Base-by-base conservation (phyloP, 148 eudicot genomes). In the Rhododendron henanense region DNA sequence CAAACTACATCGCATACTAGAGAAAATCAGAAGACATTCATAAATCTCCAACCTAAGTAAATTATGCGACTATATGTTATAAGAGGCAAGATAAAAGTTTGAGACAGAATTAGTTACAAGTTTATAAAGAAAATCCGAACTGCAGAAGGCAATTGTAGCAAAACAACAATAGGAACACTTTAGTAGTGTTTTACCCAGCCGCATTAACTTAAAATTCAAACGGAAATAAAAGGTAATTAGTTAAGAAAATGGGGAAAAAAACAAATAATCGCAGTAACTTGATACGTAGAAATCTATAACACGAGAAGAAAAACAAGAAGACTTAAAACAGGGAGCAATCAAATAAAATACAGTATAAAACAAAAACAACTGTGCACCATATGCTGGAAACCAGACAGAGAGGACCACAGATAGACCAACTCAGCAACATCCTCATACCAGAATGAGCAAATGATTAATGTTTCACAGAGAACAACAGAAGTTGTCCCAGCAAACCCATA, bases 1-100 rank as follows among this genome's bases (percentile, higher is more conserved):
- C 98, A 94, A 90, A 94, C 98, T 95, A 88, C 86, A 90, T 25
- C 4, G 35, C 47, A 76, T 44, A 83, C 4, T 28, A 78, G 57
- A 57, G 41, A 84, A 84, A 7, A 28, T 47, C 35, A 84, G 71
- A 50, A 37, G 50, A 23, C 35, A 84, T 47, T 63, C 48, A 31
- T 3, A n/a, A 31, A 45, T 69, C 59, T 71, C 61, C 59, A 83
- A 81, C 41, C 78, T 48, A 83, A 23, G 59, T 15, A 47, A n/a
- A 67, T 67, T 65, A 25, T 3, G 33, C 33, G 33, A 65, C 67
- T 61, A 53, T 61, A 53, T 53, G 4, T 53, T 14, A 53, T 53
- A 10, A 67, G 74, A 25, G 74, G 33, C 35, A 67, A 67, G 33
- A 67, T 25, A 67, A 25, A 25, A 25, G 74, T 67, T n/a, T 25